Evolutionary conservation across 441 rosid genomes (phyloP).

Genomic region (Populus hybrid): DNA sequence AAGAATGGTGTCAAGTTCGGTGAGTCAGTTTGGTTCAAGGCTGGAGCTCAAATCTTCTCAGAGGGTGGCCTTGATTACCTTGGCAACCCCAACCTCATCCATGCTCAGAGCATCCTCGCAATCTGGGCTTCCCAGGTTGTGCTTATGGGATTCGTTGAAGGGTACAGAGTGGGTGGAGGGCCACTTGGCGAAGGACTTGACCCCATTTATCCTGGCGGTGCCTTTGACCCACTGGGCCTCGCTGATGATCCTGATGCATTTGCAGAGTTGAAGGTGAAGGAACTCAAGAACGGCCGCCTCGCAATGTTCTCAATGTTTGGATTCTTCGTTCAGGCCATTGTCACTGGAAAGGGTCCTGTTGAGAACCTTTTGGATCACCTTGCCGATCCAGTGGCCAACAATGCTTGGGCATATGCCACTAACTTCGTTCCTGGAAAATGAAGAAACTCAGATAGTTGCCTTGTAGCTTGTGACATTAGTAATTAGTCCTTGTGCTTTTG

Average conservation of each 20-base stretch:
- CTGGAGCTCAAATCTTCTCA: conserved; percentile 83
- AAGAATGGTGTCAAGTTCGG: conserved; percentile 87
- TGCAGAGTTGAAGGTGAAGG: conserved; percentile 85
- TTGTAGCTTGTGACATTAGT: conserved; percentile 16
- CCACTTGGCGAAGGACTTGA: conserved; percentile 90
- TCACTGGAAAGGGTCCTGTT: conserved; percentile 85
- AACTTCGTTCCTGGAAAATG: conserved; percentile 92
- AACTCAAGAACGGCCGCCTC: too few species aligned
- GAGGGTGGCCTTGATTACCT: conserved; percentile 91
- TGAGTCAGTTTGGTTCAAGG: conserved; percentile 92
- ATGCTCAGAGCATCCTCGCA: conserved; percentile 89
- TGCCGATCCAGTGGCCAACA: conserved; percentile 83
- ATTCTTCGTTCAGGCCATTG: conserved; percentile 89
- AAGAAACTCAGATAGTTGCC: conserved; percentile 16
- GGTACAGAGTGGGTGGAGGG: conserved; percentile 87
- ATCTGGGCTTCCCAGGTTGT: conserved; percentile 89
- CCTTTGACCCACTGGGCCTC: conserved; percentile 81
- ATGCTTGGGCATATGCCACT: conserved; percentile 92
- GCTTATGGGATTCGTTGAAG: conserved; percentile 87
- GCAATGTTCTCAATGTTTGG: conserved; percentile 96
- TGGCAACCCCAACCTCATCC: conserved; percentile 86
- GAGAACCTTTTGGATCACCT: conserved; percentile 80
- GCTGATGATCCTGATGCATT: conserved; percentile 92
- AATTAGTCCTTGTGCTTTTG: conserved; percentile 8
- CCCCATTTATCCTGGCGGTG: conserved; percentile 90